These are phyloP conservation scores for Epichloe brachyelytri DNA, from an alignment of 2,329 filamentous ascomycete species.

Conservation along the genomic window DNA sequence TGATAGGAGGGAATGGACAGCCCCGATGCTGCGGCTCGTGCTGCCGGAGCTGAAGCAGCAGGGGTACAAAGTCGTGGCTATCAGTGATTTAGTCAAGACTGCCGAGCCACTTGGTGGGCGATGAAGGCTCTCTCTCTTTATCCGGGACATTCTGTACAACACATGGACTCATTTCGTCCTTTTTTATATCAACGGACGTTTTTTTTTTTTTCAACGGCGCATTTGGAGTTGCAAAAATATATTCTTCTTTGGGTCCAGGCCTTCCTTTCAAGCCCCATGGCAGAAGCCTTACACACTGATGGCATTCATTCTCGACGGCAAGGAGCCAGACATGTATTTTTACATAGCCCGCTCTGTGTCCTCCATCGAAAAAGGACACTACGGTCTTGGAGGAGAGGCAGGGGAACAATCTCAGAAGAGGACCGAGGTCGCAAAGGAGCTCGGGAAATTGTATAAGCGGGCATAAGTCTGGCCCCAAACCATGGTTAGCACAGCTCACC, in stretches of 20 bases:
- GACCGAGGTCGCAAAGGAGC: too few relatives aligned
- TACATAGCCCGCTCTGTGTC: too few relatives aligned
- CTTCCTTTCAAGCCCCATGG: not conserved
- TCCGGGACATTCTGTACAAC: not conserved
- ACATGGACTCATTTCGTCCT: not conserved
- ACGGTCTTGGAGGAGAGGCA: too few relatives aligned
- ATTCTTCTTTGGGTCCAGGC: not conserved
- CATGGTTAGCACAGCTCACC: too few relatives aligned
- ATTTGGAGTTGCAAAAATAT: not conserved
- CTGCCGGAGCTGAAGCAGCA: slow-evolving; percentile 56
- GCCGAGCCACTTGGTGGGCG: slow-evolving; percentile 16
- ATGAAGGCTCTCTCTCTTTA: slow-evolving; percentile 1
- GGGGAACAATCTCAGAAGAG: too few relatives aligned
- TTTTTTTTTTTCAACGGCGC: not conserved
- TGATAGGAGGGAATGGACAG: slow-evolving; percentile 72
- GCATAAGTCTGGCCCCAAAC: too few relatives aligned
- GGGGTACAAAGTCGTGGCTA: slow-evolving; percentile 59
- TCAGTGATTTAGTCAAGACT: slow-evolving; percentile 50
- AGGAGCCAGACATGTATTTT: too few relatives aligned
- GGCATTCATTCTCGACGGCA: too few relatives aligned
- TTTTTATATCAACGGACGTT: not conserved
- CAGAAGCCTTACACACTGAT: too few relatives aligned
- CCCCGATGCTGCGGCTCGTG: slow-evolving; percentile 61
- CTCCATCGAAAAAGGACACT: too few relatives aligned
- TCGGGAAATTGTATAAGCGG: too few relatives aligned